These are phyloP conservation scores for Trametes punicea DNA, from an alignment of 768 basidiomycete species.

Conservation along the genomic window DNA sequence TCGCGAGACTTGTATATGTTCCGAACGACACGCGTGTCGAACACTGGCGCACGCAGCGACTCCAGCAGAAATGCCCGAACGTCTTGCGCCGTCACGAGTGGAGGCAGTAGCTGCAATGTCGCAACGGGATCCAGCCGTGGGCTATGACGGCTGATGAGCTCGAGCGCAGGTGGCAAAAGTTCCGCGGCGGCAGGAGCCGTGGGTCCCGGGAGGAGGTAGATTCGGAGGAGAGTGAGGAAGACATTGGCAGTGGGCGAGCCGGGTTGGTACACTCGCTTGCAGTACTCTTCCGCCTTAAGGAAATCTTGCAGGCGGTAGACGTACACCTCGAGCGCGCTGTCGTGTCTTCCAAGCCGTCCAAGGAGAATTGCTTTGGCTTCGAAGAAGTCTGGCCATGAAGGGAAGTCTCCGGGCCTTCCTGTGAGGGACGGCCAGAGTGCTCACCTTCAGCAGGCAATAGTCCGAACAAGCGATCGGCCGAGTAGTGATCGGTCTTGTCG, in stretches of 20 bases:
- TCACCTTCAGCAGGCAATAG: constrained; percentile 79
- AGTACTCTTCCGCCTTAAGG: constrained; percentile 92
- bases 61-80: constrained; percentile 76
- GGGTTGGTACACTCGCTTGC: constrained; percentile 73
- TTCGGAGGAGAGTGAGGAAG: constrained; percentile 80
- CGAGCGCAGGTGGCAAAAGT: constrained; percentile 77
- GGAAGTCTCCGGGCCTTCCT: not conserved
- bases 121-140: constrained; percentile 78
- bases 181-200: constrained; percentile 53
- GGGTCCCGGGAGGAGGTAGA: constrained; percentile 77
- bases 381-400: constrained; percentile 66
- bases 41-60: constrained; percentile 60
- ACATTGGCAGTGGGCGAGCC: constrained; percentile 49
- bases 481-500: constrained; percentile 63
- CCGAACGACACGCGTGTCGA: constrained; percentile 66
- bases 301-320: constrained; percentile 85
- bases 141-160: constrained; percentile 83
- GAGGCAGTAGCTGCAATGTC: constrained; percentile 84
- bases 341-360: constrained; percentile 86
- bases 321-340: constrained; percentile 93
- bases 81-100: constrained; percentile 81
- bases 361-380: constrained; percentile 91
- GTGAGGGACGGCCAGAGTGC: constrained; percentile 11
- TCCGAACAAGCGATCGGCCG: constrained; percentile 76
- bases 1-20: constrained; percentile 70